A percentile compares a stretch with the other conserved stretches of the same genome.
These are phyloP conservation scores for Aspergillus homomorphus DNA, from an alignment of 495 filamentous ascomycete species.

Conservation along the genomic window DNA sequence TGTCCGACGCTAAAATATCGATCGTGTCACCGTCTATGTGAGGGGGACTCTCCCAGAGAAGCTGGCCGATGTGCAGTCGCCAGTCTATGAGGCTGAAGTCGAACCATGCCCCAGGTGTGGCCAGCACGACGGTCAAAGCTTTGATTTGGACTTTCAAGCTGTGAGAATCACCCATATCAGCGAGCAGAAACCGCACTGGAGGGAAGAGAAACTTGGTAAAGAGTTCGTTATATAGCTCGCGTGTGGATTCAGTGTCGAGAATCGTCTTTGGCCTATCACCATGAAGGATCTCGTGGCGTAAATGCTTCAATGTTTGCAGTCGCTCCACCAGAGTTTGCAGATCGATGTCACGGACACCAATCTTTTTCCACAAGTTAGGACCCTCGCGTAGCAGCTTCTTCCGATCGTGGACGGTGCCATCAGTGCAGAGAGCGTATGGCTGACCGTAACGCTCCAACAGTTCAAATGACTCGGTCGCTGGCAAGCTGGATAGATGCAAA, in stretches of 20 bases:
- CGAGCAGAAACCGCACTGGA: slow-evolving; percentile 21
- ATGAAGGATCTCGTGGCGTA: slow-evolving; percentile 37
- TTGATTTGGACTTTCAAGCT: slow-evolving; percentile 52
- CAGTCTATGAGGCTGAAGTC: slow-evolving; percentile 79
- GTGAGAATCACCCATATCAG: slow-evolving; percentile 28
- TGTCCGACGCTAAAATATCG: slow-evolving; percentile 35
- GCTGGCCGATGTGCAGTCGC: slow-evolving; percentile 74
- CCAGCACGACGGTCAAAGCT: slow-evolving; percentile 44
- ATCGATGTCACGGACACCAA: slow-evolving; percentile 41
- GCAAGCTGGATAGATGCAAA: slow-evolving; percentile 29
- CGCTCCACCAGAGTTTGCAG: slow-evolving; percentile 39
- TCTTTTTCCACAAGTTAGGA: slow-evolving; percentile 37
- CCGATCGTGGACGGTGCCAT: slow-evolving; percentile 35
- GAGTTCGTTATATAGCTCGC: slow-evolving; percentile 43
- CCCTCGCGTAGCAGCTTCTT: slow-evolving; percentile 35
- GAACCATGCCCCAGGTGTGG: slow-evolving; percentile 58
- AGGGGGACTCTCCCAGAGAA: slow-evolving; percentile 66
- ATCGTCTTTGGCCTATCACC: slow-evolving; percentile 33
- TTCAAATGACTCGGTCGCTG: slow-evolving; percentile 35
- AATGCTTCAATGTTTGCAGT: slow-evolving; percentile 38
- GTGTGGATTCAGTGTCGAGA: slow-evolving; percentile 40
- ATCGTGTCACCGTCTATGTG: slow-evolving; percentile 52
- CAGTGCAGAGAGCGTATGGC: slow-evolving; percentile 33
- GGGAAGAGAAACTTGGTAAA: slow-evolving; percentile 47
- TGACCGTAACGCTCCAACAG: slow-evolving; percentile 35